Conservation (phyloP, 768 basidiomycete genomes). For the Trametes punicea region DNA sequence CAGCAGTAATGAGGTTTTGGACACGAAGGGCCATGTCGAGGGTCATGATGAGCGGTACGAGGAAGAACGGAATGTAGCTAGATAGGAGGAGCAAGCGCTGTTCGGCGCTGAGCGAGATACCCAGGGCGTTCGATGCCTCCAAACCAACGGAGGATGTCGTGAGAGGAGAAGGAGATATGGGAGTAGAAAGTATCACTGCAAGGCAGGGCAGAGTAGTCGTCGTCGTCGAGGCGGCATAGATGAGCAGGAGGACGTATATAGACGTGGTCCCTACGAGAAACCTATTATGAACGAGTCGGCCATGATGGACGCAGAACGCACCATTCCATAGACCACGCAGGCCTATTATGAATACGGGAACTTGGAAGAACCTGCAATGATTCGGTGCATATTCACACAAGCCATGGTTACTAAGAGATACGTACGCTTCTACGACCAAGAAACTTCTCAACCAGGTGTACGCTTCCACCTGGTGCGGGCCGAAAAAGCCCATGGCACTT, state of each 20-base stretch:
- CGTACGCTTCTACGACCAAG: constrained; percentile 58
- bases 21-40: constrained; percentile 59
- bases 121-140: constrained; percentile 29
- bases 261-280: constrained; percentile 40
- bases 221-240: constrained; percentile 74
- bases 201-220: constrained; percentile 79
- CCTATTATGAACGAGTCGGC: neutral
- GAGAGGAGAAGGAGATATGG: constrained; percentile 30
- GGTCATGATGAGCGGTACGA: constrained; percentile 68
- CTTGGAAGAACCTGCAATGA: constrained; percentile 54
- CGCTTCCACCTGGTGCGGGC: constrained; percentile 18
- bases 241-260: constrained; percentile 60
- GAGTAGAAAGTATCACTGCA: constrained; percentile 49
- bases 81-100: constrained; percentile 59
- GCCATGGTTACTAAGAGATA: neutral
- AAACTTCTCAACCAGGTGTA: constrained; percentile 67
- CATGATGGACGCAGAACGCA: constrained; percentile 20
- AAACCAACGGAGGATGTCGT: constrained; percentile 25
- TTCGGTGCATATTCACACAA: neutral
- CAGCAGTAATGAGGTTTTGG: constrained; percentile 16
- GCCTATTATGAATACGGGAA: constrained; percentile 77
- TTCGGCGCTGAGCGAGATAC: constrained; percentile 41
- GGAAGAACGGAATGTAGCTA: constrained; percentile 73
- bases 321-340: constrained; percentile 57
- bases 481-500: constrained; percentile 44